Conservation (phyloP, 768 basidiomycete genomes). For the Tulasnella sp. region DNA sequence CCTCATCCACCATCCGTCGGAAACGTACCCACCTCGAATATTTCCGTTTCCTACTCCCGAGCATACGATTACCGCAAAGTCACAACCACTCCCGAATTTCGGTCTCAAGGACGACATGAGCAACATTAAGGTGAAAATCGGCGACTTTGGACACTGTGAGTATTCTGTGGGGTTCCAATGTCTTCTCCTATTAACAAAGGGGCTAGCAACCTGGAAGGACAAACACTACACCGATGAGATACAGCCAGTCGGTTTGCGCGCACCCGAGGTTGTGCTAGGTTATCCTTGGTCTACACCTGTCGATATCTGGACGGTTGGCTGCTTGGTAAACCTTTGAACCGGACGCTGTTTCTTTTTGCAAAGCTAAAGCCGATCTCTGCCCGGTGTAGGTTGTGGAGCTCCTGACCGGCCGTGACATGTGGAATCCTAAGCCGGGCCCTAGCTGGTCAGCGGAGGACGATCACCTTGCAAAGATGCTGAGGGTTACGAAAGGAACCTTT, state of each 20-base stretch:
- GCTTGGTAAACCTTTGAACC: background rate
- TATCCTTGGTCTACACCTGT: background rate
- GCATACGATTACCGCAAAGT: conserved; percentile 21
- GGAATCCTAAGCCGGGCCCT: background rate
- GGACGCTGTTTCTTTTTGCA: background rate
- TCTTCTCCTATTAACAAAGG: background rate
- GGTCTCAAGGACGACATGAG: conserved; percentile 10
- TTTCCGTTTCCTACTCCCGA: background rate
- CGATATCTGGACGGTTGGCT: conserved; percentile 8
- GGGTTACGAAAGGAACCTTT: background rate
- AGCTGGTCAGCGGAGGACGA: background rate
- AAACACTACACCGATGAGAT: background rate
- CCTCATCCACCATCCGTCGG: conserved; percentile 16
- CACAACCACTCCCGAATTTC: conserved; percentile 22
- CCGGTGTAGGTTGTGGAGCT: background rate
- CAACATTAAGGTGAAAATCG: conserved; percentile 19
- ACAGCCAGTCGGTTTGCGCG: background rate
- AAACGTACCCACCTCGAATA: background rate
- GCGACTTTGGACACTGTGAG: conserved; percentile 19
- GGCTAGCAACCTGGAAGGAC: background rate
- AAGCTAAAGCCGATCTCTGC: background rate
- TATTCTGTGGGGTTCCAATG: background rate
- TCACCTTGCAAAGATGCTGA: background rate
- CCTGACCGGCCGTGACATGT: background rate
- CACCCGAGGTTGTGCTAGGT: conserved; percentile 4